Evolutionary conservation across 768 basidiomycete species (phyloP).

Genomic region (Auriscalpium vulgare): DNA sequence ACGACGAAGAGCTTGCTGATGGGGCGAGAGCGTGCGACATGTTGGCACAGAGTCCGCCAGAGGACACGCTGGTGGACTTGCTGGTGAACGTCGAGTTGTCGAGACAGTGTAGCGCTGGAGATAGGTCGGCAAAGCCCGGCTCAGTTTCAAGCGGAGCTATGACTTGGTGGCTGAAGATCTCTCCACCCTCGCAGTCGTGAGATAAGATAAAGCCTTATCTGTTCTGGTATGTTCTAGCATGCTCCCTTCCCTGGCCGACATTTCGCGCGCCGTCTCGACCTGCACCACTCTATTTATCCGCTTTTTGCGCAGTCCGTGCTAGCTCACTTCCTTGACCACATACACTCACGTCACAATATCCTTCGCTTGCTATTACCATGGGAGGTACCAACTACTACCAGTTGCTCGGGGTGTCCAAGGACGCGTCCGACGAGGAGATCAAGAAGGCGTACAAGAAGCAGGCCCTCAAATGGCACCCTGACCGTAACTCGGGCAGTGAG

Average conservation of each 20-base stretch:
- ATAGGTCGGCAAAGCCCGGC: background rate
- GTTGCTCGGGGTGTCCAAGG: constrained; percentile 62
- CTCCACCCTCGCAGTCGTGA: background rate
- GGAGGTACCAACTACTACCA: constrained; percentile 82
- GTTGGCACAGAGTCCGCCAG: background rate
- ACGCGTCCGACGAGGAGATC: constrained; percentile 77
- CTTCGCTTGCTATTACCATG: constrained; percentile 33
- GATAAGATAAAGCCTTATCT: background rate
- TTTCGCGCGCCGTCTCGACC: background rate
- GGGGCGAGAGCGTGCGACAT: background rate
- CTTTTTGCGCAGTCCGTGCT: background rate
- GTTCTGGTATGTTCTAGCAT: constrained; percentile 10
- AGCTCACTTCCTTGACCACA: background rate
- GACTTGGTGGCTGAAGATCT: background rate
- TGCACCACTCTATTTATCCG: background rate
- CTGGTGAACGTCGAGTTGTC: background rate
- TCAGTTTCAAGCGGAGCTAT: background rate
- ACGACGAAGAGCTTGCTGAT: background rate
- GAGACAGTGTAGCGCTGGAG: background rate
- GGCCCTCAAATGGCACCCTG: constrained; percentile 95
- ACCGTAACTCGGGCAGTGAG: constrained; percentile 81
- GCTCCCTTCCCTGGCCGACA: background rate
- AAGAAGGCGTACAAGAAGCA: constrained; percentile 93
- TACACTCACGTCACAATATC: background rate
- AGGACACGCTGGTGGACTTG: background rate